A percentile compares a stretch with the other conserved stretches of the same genome.
Conservation (phyloP, 2,329 filamentous ascomycete species). For the Saccharata proteae region DNA sequence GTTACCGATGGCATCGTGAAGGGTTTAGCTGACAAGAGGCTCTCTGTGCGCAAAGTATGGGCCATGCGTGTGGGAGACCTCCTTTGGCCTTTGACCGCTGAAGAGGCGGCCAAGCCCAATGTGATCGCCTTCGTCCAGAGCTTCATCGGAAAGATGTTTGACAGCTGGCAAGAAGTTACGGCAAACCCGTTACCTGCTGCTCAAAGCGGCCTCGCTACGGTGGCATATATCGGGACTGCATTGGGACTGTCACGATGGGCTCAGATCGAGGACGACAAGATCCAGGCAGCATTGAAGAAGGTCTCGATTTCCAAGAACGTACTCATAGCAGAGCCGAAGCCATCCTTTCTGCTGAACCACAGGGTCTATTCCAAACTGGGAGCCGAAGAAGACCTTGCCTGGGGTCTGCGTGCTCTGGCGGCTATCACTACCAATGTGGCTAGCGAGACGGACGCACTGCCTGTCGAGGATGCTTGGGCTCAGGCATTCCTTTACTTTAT, state of each 20-base stretch:
- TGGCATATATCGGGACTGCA: conserved; percentile 62
- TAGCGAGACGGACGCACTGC: conserved; percentile 29
- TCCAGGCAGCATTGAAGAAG: conserved; percentile 47
- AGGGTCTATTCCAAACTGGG: conserved; percentile 74
- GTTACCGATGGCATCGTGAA: conserved; percentile 63
- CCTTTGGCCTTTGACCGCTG: conserved; percentile 45
- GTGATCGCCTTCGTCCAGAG: conserved; percentile 36
- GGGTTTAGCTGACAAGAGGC: conserved; percentile 75
- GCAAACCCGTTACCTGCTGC: conserved; percentile 67
- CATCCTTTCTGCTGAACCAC: conserved; percentile 75
- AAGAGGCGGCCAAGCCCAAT: conserved; percentile 36
- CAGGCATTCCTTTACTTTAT: conserved; percentile 74
- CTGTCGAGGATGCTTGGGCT: conserved; percentile 61
- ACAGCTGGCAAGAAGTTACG: conserved; percentile 65
- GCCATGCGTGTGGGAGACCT: conserved; percentile 60
- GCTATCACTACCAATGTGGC: conserved; percentile 46
- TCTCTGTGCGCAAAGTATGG: conserved; percentile 68
- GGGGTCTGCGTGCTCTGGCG: conserved; percentile 61
- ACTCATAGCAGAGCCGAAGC: conserved; percentile 61
- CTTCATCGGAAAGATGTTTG: conserved; percentile 45
- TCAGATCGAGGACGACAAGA: conserved; percentile 43
- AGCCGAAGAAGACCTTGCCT: conserved; percentile 62
- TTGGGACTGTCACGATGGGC: conserved; percentile 45
- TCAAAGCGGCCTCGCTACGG: conserved; percentile 71
- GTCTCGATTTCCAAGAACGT: conserved; percentile 52